phyloP scores from a whole-genome alignment of 176 grass and related monocot species.

The Oryza meridionalis region DNA sequence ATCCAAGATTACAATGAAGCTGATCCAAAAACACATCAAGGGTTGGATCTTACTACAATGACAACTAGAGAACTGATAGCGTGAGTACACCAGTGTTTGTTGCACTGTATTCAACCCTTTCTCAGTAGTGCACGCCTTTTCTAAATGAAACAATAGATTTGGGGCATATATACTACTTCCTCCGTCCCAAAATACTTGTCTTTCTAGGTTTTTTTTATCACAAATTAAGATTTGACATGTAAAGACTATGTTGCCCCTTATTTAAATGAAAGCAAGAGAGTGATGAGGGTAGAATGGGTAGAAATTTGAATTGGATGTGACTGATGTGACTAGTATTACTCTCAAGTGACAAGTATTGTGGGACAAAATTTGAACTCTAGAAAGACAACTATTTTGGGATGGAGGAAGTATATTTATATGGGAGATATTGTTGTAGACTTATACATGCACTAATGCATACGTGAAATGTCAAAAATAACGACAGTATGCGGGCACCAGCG shows the following conservation, averaged over 20 bases:
- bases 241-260: too few relatives aligned
- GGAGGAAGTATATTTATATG: background rate
- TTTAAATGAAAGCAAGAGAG: too few relatives aligned
- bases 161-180: background rate
- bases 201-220: too few relatives aligned
- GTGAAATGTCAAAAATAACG: background rate
- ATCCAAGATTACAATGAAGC: conserved; percentile 86
- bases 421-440: background rate
- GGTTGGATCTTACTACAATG: conserved; percentile 80
- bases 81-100: conserved; percentile 47
- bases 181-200: too few relatives aligned
- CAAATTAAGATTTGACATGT: too few relatives aligned
- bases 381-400: too few relatives aligned
- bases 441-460: background rate
- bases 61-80: conserved; percentile 79
- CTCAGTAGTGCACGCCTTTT: background rate
- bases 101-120: conserved; percentile 17
- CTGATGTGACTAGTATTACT: too few relatives aligned
- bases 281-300: too few relatives aligned
- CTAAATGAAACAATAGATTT: background rate
- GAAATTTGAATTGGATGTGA: too few relatives aligned
- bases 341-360: too few relatives aligned
- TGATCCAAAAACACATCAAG: conserved; percentile 81
- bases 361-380: too few relatives aligned
- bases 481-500: background rate